Base-by-base conservation (phyloP, 352 stramenopile species). In the Phytophthora brassicae region DNA sequence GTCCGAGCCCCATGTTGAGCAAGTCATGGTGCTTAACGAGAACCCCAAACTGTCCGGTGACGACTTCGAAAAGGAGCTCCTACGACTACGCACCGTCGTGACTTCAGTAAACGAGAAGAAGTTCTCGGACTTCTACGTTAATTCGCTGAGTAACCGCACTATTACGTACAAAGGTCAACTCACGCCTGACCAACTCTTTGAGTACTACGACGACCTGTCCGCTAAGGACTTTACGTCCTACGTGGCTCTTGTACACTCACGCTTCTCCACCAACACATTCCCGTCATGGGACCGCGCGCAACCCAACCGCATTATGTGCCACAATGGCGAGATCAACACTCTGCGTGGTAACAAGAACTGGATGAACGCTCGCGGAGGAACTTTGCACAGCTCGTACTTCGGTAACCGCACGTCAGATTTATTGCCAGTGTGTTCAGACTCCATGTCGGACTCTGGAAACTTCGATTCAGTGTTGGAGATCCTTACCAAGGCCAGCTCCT, bases 291-390 rank as follows among this genome's bases (percentile, higher is more conserved):
- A 97, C 67, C 83, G 94, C 58, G 94, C 94, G 17, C 95, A 99
- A 77, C 96, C 96, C 20, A 98, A 98, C 64, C 90, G 95, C 24
- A 98, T 98, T 76, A 98, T 99, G 91, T 98, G 95, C 55, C 96
- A 99, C 86, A 99, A 99, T 76, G 96, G 96, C 22, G 96, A 99
- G 76, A 99, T 99, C 76, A 99, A 99, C 74, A 99, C 96, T 11
- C 81, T 99, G 6, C 86, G 94, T 33, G 95, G 96, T 42, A 99
- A 99, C 78, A 97, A 98, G 56, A 99, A 98, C 72, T 98, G 93
- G 94, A 98, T 98, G 93, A 97, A 96, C 64, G 88, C 82, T 38
- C 89, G 94, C 43, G 88, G 88, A 49, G 89, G 89, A 44, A 95
- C 95, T 33, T 88, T 98, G 64, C 83, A 96, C 61, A 97, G 82